Base-by-base conservation (phyloP, 2,329 filamentous ascomycete genomes). In the Hawksworthiomyces lignivorus region DNA sequence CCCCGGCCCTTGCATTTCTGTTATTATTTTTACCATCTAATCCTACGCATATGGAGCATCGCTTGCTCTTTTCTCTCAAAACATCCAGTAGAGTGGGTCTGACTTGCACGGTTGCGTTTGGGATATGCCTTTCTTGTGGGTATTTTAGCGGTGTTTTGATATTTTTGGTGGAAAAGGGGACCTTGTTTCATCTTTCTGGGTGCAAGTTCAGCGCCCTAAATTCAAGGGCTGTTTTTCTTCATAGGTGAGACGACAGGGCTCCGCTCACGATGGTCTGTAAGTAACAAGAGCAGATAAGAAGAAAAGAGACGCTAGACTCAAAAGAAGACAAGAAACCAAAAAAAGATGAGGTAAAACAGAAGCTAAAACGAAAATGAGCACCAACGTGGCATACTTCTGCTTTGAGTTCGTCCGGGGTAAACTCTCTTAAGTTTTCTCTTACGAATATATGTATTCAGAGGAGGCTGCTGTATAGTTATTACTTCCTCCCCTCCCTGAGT, bases 71-170 rank as follows among this genome's bases (percentile, higher is more conserved):
- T n/a, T n/a, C n/a, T n/a, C 24, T 26, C 24, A 26, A 48, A 48
- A 46, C 43, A 27, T 31, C 14, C 14, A 22, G 19, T 30, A 8
- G 10, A 12, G 39, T 43, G 47, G 47, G 47, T 43, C 43, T 26
- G 12, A 34, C 42, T 39, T 39, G 45, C 45, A 45, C 42, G 43
- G 47, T 42, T 38, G 37, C 30, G 45, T 45, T 49, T 42, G 35
- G 43, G 32, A 46, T 39, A 43, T 44, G 39, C 33, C 26, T 28
- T 24, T 32, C 7, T 27, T 15, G 26, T 43, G 43, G 20, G 17
- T 18, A 31, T 21, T n/a, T 19, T n/a, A 10, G 27, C 18, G 14
- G 20, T 2, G 11, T 17, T 38, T 10, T 21, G 39, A 17, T 24
- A 35, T 31, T 28, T 46, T 43, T 27, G 14, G 44, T 24, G 24